Percentiles rank a stretch among this genome's conserved stretches.
phyloP scores from a whole-genome alignment of 305 asterid species.

The Fraxinus dipetala region DNA sequence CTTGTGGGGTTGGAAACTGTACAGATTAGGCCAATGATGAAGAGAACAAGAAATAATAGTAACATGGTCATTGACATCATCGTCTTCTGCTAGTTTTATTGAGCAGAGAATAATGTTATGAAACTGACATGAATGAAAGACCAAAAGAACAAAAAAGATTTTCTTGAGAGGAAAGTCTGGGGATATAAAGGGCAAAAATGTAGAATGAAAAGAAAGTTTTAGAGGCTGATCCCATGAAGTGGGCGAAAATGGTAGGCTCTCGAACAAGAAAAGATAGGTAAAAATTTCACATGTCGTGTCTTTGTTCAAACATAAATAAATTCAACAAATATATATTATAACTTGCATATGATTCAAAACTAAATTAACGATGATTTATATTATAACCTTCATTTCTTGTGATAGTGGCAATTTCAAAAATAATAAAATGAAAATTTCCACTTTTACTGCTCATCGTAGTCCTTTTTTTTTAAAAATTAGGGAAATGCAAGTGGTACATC shows the following conservation, averaged over 20 bases:
- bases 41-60: constrained; percentile 41
- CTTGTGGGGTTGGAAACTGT: constrained; percentile 39
- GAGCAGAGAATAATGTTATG: neutral
- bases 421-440: neutral
- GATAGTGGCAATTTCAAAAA: neutral
- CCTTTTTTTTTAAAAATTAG: neutral
- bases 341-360: neutral
- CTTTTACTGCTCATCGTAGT: neutral
- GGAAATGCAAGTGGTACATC: too few species aligned
- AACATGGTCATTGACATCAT: neutral
- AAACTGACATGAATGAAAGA: neutral
- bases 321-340: neutral
- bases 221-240: neutral
- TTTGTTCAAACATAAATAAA: neutral
- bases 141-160: neutral
- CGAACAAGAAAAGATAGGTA: neutral
- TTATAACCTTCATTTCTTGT: neutral
- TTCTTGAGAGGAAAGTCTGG: neutral
- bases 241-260: neutral
- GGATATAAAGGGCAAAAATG: neutral
- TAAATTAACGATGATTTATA: neutral
- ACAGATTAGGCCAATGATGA: constrained; percentile 45
- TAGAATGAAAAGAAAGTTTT: neutral
- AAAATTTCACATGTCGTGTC: neutral
- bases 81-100: neutral